These are phyloP conservation scores for Penicillium digitatum DNA, from an alignment of 2,329 filamentous ascomycete genomes.

Conservation along the genomic window DNA sequence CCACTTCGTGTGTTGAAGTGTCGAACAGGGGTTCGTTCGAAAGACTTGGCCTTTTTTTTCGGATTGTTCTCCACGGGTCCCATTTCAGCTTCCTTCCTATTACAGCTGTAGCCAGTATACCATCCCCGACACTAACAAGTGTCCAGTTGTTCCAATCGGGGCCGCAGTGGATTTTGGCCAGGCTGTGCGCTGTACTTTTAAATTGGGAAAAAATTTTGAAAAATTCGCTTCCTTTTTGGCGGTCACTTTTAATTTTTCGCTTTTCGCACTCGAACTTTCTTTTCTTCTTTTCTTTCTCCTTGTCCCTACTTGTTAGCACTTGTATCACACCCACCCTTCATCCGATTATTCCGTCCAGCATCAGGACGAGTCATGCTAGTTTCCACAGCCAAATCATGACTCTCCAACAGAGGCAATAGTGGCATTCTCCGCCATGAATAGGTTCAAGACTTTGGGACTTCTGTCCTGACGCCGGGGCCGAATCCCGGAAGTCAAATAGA, in stretches of 20 bases:
- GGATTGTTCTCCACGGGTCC: neutral
- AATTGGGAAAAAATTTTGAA: slow-evolving; percentile 1
- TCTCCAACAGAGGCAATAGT: neutral
- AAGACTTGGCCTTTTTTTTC: neutral
- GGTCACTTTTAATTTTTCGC: slow-evolving; percentile 3
- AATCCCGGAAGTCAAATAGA: slow-evolving; percentile 8
- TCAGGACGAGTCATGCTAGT: neutral
- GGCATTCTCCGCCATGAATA: slow-evolving; percentile 4
- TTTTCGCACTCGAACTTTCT: slow-evolving; percentile 10
- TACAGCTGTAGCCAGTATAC: neutral
- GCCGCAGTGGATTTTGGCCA: slow-evolving; percentile 7
- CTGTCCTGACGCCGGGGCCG: neutral
- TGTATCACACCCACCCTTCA: neutral
- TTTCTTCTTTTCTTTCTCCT: slow-evolving; percentile 7
- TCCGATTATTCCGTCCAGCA: neutral
- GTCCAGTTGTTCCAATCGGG: neutral
- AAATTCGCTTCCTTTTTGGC: slow-evolving; percentile 10
- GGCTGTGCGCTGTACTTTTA: slow-evolving; percentile 8
- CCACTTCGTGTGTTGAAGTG: neutral
- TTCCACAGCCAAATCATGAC: neutral
- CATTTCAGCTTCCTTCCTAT: neutral
- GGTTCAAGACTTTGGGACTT: neutral
- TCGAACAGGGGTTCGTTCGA: neutral
- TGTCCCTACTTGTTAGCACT: slow-evolving; percentile 2
- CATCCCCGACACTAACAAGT: slow-evolving; percentile 1